Conservation (phyloP, 257 asterid genomes). For the Osmanthus fragrans region DNA sequence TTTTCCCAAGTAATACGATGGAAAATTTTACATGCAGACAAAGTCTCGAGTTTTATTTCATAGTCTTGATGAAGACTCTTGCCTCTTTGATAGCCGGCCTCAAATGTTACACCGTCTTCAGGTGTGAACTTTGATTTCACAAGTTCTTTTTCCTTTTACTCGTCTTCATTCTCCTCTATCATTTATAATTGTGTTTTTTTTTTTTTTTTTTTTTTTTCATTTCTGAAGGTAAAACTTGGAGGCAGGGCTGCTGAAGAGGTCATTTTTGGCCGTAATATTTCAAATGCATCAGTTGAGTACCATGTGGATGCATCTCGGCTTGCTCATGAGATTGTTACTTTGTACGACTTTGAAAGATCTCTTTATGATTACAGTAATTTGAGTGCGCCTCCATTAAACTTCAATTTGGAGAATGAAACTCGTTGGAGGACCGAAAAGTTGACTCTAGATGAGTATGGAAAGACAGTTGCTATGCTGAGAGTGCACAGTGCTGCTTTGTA, state of each 20-base stretch:
- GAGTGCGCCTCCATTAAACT: slow-evolving; percentile 41
- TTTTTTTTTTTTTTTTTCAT: background rate
- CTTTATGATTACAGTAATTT: slow-evolving; percentile 31
- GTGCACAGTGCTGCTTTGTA: slow-evolving; percentile 79
- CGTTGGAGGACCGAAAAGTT: slow-evolving; percentile 39
- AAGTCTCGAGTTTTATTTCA: slow-evolving; percentile 83
- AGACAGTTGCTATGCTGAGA: slow-evolving; percentile 67
- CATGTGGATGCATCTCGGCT: slow-evolving; percentile 98
- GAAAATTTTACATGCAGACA: slow-evolving; percentile 52
- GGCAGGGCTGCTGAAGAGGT: slow-evolving; percentile 93
- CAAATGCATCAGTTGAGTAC: slow-evolving; percentile 79
- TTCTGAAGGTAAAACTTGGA: slow-evolving; percentile 44
- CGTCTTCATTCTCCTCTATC: background rate
- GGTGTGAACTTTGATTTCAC: slow-evolving; percentile 47
- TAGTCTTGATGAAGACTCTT: slow-evolving; percentile 82
- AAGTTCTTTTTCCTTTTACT: slow-evolving; percentile 2
- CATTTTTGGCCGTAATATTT: slow-evolving; percentile 80
- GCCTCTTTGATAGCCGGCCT: slow-evolving; percentile 79
- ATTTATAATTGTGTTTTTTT: background rate
- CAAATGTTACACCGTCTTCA: slow-evolving; percentile 96
- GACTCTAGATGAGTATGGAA: slow-evolving; percentile 63
- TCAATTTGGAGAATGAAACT: slow-evolving; percentile 28
- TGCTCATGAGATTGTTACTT: slow-evolving; percentile 86
- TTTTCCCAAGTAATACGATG: slow-evolving; percentile 1
- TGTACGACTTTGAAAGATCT: slow-evolving; percentile 63